Percentiles rank a stretch among this genome's conserved stretches.
These are phyloP conservation scores for Podospora appendiculata DNA, from an alignment of 495 filamentous ascomycete species.

Conservation along the genomic window DNA sequence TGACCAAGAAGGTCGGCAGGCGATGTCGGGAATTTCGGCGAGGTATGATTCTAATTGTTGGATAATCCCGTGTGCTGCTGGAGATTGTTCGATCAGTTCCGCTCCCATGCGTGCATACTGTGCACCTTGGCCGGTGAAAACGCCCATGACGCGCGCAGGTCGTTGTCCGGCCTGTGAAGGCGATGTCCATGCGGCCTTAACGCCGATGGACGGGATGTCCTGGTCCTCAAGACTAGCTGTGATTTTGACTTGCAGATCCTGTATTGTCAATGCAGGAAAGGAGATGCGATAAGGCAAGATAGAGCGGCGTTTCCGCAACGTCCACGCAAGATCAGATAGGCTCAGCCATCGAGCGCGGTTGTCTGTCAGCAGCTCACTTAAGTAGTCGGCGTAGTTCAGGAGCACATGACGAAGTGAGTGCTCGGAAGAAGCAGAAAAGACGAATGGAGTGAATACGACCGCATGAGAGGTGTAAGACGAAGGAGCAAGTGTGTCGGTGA, in stretches of 20 bases:
- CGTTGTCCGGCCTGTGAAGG: background rate
- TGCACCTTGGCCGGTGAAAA: constrained; percentile 21
- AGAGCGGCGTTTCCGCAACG: background rate
- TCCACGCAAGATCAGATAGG: background rate
- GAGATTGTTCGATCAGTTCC: constrained; percentile 9
- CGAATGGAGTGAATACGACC: no score
- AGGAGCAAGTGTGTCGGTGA: no score
- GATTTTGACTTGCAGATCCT: background rate
- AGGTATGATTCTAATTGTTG: constrained; percentile 9
- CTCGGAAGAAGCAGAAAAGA: background rate
- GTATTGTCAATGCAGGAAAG: background rate
- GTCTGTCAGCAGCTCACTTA: background rate
- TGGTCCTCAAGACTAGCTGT: background rate
- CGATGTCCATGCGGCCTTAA: background rate
- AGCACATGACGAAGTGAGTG: background rate
- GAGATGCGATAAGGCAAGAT: background rate
- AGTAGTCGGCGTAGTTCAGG: background rate
- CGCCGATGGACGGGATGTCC: background rate
- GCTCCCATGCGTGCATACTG: constrained; percentile 14
- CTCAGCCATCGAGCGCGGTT: background rate
- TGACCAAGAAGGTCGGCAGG: constrained; percentile 12
- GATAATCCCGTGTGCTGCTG: constrained; percentile 14
- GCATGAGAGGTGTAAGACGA: no score
- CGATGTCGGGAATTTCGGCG: background rate
- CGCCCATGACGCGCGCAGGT: background rate